These are phyloP conservation scores for Escallonia rubra DNA, from an alignment of 129 eudicot species.

Conservation along the genomic window DNA sequence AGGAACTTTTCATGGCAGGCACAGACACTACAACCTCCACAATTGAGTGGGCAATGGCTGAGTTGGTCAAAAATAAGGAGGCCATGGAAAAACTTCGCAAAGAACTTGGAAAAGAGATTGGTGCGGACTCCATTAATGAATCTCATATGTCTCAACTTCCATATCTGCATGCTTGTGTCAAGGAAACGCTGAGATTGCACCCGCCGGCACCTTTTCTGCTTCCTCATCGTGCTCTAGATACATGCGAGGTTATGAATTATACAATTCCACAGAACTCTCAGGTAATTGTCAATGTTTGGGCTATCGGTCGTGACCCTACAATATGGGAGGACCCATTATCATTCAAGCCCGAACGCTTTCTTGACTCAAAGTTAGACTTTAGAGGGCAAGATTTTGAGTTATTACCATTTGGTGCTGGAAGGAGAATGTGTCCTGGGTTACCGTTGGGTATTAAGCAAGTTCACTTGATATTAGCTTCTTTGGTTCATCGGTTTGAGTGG, in stretches of 20 bases:
- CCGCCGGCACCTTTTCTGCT: conserved; percentile 53
- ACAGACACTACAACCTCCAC: conserved; percentile 34
- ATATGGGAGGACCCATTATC: conserved; percentile 44
- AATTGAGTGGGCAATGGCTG: conserved; percentile 41
- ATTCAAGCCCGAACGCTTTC: conserved; percentile 49
- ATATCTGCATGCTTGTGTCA: conserved; percentile 47
- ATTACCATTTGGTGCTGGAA: conserved; percentile 54
- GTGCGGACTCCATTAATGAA: conserved; percentile 22
- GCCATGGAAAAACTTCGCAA: conserved; percentile 15
- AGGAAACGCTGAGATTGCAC: conserved; percentile 55
- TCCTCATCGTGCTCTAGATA: conserved; percentile 39
- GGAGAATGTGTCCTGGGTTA: conserved; percentile 63
- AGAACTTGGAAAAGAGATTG: conserved; percentile 12
- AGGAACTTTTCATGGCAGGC: conserved; percentile 58
- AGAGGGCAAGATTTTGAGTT: conserved; percentile 54
- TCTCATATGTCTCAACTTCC: conserved; percentile 38
- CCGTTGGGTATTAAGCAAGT: conserved; percentile 39
- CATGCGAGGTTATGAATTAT: conserved; percentile 30
- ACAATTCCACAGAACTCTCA: conserved; percentile 33
- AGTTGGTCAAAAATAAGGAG: conserved; percentile 29
- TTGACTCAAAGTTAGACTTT: conserved; percentile 35
- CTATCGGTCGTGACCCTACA: conserved; percentile 43
- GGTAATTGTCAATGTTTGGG: conserved; percentile 51
- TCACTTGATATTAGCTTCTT: conserved; percentile 41
- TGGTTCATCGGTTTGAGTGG: conserved; percentile 42